Base-by-base conservation (phyloP, 163 green algal species). In the Chlamydomonas reinhardtii region DNA sequence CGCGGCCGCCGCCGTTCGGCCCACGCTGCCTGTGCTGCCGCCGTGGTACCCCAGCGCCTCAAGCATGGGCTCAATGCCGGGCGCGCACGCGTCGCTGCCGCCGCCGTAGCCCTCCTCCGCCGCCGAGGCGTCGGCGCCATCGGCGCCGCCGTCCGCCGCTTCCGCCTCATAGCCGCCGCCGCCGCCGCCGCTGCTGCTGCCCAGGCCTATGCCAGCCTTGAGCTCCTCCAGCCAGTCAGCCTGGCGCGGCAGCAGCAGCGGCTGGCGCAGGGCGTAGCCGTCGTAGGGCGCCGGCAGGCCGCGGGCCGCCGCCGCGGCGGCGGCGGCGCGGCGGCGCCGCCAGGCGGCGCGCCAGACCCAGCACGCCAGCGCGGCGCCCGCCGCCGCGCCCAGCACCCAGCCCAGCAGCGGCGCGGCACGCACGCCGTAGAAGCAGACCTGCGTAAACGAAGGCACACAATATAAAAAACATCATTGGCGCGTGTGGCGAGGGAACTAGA, bases 321-420 rank as follows among this genome's bases (percentile, higher is more conserved):
- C 34, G 32, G 31, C 31, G 29, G 64, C 64, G 27, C 64, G 29
- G 66, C 66, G 32, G 6, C 69, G 29, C 34, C 34, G 20, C 69
- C 34, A 69, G 31, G 71, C 31, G 68, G n/a, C 24, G 68, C 56
- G 34, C 80, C 69, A 79, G 16, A 73, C 35, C 20, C 27, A 19
- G 72, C 80, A 86, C 15, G 70, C 80, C 70, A 79, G 32, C 54
- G 29, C 27, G 9, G 70, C 80, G 14, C 80, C 80, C 34, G 73
- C 35, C 35, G 31, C 15, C 35, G 52, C 70, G 20, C 80, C 80
- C 54, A 35, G 22, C 43, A 73, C 54, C 70, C 70, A 79, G 70
- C 80, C 80, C 35, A 79, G 54, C 69, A 86, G 27, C 35, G 80
- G 80, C 54, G 80, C 80, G 34, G 79, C 35, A 2, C 27, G 80